These are phyloP conservation scores for Microcera coccophila DNA, from an alignment of 2,329 filamentous ascomycete species.

Conservation along the genomic window DNA sequence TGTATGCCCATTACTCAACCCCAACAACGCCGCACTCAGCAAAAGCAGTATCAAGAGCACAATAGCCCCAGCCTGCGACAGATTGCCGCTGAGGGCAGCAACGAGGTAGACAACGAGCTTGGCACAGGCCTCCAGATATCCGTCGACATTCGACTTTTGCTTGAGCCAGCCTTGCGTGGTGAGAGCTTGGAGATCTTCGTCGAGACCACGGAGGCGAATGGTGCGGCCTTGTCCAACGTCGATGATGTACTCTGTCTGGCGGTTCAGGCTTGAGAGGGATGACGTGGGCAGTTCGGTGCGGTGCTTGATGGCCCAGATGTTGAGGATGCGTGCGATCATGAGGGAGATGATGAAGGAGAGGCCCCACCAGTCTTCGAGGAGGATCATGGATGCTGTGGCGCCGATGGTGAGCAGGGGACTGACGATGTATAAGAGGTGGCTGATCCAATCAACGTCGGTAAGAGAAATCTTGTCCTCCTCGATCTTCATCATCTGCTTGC, in stretches of 20 bases:
- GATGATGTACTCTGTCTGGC: slow-evolving; percentile 45
- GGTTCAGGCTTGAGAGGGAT: slow-evolving; percentile 1
- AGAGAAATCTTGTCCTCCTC: slow-evolving; percentile 20
- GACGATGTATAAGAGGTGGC: slow-evolving; percentile 46
- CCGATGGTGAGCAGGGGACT: slow-evolving; percentile 45
- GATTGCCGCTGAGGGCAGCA: slow-evolving; percentile 53
- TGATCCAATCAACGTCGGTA: slow-evolving; percentile 42
- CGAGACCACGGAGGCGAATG: slow-evolving; percentile 50
- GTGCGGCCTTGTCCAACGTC: slow-evolving; percentile 49
- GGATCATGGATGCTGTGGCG: slow-evolving; percentile 42
- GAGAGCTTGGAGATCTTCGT: slow-evolving; percentile 56
- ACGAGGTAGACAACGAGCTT: slow-evolving; percentile 57
- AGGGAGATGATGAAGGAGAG: slow-evolving; percentile 45
- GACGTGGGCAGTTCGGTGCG: slow-evolving; percentile 32
- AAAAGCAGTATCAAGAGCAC: slow-evolving; percentile 50
- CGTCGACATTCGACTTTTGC: slow-evolving; percentile 47
- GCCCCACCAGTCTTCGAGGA: slow-evolving; percentile 52
- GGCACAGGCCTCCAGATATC: slow-evolving; percentile 49
- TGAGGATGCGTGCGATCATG: slow-evolving; percentile 52
- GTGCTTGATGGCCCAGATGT: slow-evolving; percentile 54
- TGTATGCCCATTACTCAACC: slow-evolving; percentile 50
- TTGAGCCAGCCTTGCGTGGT: slow-evolving; percentile 56
- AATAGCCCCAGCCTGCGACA: slow-evolving; percentile 49
- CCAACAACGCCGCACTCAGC: slow-evolving; percentile 50
- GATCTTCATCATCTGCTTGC: slow-evolving; percentile 8